Conservation (phyloP, 139 green algal genomes). For the Chlamydomonas asymmetrica region DNA sequence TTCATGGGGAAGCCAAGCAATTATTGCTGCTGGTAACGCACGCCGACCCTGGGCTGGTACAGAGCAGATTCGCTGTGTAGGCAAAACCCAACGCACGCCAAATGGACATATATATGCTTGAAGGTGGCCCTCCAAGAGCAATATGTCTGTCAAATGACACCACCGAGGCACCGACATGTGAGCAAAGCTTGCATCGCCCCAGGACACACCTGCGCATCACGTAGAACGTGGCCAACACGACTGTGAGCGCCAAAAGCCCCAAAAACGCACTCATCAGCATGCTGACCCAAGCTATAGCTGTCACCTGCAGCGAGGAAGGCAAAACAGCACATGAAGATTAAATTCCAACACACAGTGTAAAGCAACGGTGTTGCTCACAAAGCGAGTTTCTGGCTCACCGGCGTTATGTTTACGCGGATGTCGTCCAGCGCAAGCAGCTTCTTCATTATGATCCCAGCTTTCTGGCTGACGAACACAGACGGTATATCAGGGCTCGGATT, state of each 20-base stretch:
- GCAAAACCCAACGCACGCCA: too few relatives aligned
- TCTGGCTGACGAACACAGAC: slow-evolving; percentile 74
- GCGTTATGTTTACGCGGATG: slow-evolving; percentile 52
- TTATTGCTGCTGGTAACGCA: too few relatives aligned
- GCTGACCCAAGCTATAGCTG: slow-evolving; percentile 58
- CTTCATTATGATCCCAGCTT: slow-evolving; percentile 69
- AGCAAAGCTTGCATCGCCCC: too few relatives aligned
- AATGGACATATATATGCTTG: too few relatives aligned
- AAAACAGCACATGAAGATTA: background rate
- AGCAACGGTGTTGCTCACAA: background rate
- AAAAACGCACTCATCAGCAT: slow-evolving; percentile 71
- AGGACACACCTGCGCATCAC: too few relatives aligned
- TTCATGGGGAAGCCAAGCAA: too few relatives aligned
- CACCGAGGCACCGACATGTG: too few relatives aligned
- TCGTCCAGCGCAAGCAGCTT: slow-evolving; percentile 51
- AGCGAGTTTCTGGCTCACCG: slow-evolving; percentile 39
- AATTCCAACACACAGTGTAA: background rate
- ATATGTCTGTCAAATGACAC: too few relatives aligned
- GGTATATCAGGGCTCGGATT: slow-evolving; percentile 73
- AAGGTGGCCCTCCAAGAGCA: too few relatives aligned
- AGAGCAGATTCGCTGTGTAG: too few relatives aligned
- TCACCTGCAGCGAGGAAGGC: slow-evolving; percentile 29
- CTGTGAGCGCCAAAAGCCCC: slow-evolving; percentile 64
- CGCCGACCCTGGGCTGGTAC: too few relatives aligned
- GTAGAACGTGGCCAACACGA: slow-evolving; percentile 73